Base-by-base conservation (phyloP, 495 filamentous ascomycete genomes). In the Lichenothelia convexa region DNA sequence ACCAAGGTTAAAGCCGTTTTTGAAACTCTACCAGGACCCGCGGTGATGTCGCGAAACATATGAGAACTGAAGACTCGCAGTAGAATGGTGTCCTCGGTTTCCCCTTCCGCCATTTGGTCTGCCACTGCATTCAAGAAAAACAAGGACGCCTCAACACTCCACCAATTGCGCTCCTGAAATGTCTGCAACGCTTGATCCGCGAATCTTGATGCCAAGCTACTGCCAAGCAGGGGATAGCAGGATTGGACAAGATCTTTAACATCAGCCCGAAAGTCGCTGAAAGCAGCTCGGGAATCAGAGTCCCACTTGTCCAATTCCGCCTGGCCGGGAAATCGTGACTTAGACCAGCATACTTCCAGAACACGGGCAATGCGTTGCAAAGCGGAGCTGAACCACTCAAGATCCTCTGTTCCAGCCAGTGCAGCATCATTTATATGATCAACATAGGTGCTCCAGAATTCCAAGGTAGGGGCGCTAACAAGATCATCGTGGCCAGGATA, bases 391-490 rank as follows among this genome's bases (percentile, higher is more conserved):
- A 29, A 11, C 24, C 24, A 29, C 24, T 13, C 9, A 29, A 13
- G 24, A 29, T 9, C 9, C 24, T 29, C 24, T 13, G 9, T 13
- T 11, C 9, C 9, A 11, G 24, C 24, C 9, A 60, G 53, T 19
- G 44, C 42, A 13, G 38, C 43, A 23, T 54, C 62, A 18, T 63
- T 48, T 20, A 73, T 41, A 30, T 62, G 67, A 46, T 78, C 78
- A 16, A 73, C 65, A 41, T 72, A 78, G 3, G 65, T 68, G 8
- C 65, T 78, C 85, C 86, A 93, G 57, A 87, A 93, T 43, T 93
- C 80, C 19, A 93, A 61, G 2, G 75, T 73, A 3, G 71, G 68
- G 2, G 78, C 68, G 29, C 81, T 83, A 27, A 91, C 72, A 30
- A 65, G 61, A 46, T 94, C 82, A 12, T 91, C 81, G 18, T 71